These are phyloP conservation scores for Dendrobium huoshanense DNA, from an alignment of 106 monocot genomes.

Conservation along the genomic window DNA sequence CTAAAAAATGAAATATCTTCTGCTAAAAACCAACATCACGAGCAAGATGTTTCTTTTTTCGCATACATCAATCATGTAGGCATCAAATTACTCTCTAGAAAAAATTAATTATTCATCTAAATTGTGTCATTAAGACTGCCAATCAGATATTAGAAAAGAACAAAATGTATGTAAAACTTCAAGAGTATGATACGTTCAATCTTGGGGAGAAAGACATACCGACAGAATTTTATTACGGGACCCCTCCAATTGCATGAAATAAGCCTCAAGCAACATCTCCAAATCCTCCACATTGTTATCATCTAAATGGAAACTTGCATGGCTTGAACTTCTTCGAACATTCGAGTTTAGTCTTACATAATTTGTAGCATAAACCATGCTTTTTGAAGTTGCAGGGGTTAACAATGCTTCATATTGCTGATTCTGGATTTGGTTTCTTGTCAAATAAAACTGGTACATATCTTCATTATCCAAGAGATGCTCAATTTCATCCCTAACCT, in stretches of 20 bases:
- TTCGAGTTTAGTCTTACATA: slow-evolving; percentile 43
- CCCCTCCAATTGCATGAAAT: slow-evolving; percentile 92
- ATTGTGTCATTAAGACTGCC: neutral
- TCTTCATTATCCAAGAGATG: slow-evolving; percentile 90
- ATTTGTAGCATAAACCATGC: slow-evolving; percentile 35
- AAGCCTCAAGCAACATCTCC: slow-evolving; percentile 94
- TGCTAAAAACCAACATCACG: too few species aligned
- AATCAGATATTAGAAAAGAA: neutral
- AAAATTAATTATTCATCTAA: neutral
- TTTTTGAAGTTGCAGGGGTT: slow-evolving; percentile 48
- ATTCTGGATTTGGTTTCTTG: slow-evolving; percentile 77
- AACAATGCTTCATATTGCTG: slow-evolving; percentile 79
- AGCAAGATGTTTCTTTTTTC: too few species aligned
- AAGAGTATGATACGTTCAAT: neutral
- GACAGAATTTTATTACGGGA: slow-evolving; percentile 86
- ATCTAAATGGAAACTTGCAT: slow-evolving; percentile 55
- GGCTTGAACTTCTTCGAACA: slow-evolving; percentile 45
- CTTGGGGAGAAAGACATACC: slow-evolving; percentile 36
- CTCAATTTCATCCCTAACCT: slow-evolving; percentile 97
- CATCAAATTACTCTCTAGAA: neutral
- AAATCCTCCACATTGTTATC: slow-evolving; percentile 91
- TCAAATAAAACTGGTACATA: slow-evolving; percentile 83
- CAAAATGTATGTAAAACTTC: neutral
- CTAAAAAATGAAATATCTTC: too few species aligned
- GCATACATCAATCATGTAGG: neutral